Conservation (phyloP, 176 grass and related monocot genomes). For the Pontederia crassipes region DNA sequence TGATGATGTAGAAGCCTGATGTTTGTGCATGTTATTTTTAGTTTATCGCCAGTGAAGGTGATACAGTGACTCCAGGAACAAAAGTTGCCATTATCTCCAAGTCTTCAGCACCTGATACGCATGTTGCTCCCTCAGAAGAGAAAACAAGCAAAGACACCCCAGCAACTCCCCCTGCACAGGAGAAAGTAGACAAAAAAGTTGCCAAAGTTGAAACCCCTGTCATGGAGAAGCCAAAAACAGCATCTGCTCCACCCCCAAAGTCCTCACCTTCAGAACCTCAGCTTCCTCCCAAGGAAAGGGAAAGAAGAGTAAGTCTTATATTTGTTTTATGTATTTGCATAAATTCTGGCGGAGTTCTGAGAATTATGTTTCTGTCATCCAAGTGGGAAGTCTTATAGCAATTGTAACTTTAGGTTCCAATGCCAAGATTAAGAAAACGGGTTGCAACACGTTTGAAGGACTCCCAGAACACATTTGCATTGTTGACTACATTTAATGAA, state of each 20-base stretch:
- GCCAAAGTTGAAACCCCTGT: slow-evolving; percentile 40
- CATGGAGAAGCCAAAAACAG: slow-evolving; percentile 30
- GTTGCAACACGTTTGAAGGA: slow-evolving; percentile 95
- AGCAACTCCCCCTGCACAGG: slow-evolving; percentile 20
- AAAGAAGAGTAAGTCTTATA: slow-evolving; percentile 54
- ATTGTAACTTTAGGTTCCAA: slow-evolving; percentile 41
- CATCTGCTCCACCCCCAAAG: slow-evolving; percentile 26
- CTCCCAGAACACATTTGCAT: slow-evolving; percentile 97
- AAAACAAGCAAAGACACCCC: slow-evolving; percentile 45
- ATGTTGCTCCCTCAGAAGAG: slow-evolving; percentile 91
- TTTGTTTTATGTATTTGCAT: not conserved
- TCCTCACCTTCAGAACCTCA: slow-evolving; percentile 70
- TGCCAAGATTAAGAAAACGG: slow-evolving; percentile 94
- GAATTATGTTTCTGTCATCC: not conserved
- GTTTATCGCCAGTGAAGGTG: slow-evolving; percentile 71
- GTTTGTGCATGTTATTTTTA: slow-evolving; percentile 15
- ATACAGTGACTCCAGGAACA: slow-evolving; percentile 95
- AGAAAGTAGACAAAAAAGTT: slow-evolving; percentile 40
- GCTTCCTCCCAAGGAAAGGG: slow-evolving; percentile 86
- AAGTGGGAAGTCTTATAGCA: not conserved
- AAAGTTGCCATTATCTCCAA: slow-evolving; percentile 83
- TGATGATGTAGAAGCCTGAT: not conserved
- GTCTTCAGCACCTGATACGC: slow-evolving; percentile 63
- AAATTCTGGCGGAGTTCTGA: not conserved
- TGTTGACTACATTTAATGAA: slow-evolving; percentile 98